Evolutionary conservation across 148 eudicot species (phyloP).

Genomic region (Chenopodium formosanum): DNA sequence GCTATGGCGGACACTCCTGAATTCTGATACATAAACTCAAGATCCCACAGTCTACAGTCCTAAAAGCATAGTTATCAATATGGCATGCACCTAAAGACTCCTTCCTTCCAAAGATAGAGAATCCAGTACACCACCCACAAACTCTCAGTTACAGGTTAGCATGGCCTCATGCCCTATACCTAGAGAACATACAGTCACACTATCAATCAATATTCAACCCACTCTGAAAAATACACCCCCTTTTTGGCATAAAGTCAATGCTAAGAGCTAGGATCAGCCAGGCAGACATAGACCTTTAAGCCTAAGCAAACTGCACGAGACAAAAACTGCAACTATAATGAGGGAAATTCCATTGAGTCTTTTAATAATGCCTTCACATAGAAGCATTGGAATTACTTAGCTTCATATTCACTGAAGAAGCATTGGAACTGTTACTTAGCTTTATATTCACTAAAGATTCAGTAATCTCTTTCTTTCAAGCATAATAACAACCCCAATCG

Average conservation of each 20-base stretch:
- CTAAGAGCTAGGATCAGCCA: constrained; percentile 1
- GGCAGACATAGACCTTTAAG: not conserved
- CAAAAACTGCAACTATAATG: not conserved
- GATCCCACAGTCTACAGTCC: not conserved
- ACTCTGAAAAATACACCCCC: not conserved
- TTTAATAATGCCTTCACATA: not conserved
- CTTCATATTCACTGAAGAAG: not conserved
- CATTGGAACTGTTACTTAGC: not conserved
- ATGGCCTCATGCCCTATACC: not conserved
- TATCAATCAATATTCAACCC: not conserved
- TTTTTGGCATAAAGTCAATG: not conserved
- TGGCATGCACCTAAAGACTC: not conserved
- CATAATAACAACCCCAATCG: not conserved
- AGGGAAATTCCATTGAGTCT: not conserved
- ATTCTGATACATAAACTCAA: not conserved
- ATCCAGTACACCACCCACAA: not conserved
- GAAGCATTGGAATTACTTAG: not conserved
- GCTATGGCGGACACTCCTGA: not conserved
- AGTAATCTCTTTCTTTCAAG: not conserved
- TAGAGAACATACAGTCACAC: not conserved
- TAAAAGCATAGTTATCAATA: not conserved
- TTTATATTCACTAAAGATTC: not conserved
- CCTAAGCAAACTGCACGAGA: not conserved
- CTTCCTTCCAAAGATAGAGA: not conserved
- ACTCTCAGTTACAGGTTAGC: not conserved